Evolutionary conservation across 768 basidiomycete genomes (phyloP), one percentile per base, ranked within the genome.

Genomic region (Udeniomyces megalosporus): DNA sequence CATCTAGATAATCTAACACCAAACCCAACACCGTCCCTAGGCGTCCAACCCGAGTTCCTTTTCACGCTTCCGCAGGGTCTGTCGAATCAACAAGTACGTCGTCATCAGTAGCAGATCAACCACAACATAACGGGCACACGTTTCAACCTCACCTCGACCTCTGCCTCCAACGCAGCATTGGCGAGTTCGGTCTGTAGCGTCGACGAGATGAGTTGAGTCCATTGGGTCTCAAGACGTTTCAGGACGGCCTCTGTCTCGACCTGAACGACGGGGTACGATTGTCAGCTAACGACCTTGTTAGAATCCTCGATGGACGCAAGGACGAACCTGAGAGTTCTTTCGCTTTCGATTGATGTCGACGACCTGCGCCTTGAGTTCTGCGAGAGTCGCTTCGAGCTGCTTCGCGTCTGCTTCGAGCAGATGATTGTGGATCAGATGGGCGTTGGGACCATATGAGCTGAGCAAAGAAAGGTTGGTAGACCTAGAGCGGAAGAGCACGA

Each of bases 121-220:
- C n/a, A n/a, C n/a, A n/a, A n/a, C n/a, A n/a, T n/a, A n/a, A n/a
- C n/a, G n/a, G n/a, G n/a, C n/a, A n/a, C n/a, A n/a, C n/a, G n/a
- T n/a, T n/a, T n/a, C n/a, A 42, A 42, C 8, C 38, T 42, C 50
- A 48, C 70, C 60, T 71, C 66, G 12, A 95, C 78, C 69, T 95
- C 89, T 5, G 77, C 82, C 68, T 91, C 89, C 72, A 95, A 73
- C 29, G 89, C 88, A 46, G 84, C 79, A 71, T 90, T 92, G 20
- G 91, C 93, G 82, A 97, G 83, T 78, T 95, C 92, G 67, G 95
- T 85, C 74, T 96, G 92, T 62, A 96, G 75, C 49, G 92, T 85
- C 57, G 75, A 85, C 58, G 88, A 90, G 60, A 97, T 84, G 51
- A 96, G 77, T 74, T 91, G 88, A 24, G 88, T 92, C 92, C 92